A percentile compares a stretch with the other conserved stretches of the same genome.
Conservation (phyloP, 164 flowering plant genomes). For the Euptelea pleiosperma region DNA sequence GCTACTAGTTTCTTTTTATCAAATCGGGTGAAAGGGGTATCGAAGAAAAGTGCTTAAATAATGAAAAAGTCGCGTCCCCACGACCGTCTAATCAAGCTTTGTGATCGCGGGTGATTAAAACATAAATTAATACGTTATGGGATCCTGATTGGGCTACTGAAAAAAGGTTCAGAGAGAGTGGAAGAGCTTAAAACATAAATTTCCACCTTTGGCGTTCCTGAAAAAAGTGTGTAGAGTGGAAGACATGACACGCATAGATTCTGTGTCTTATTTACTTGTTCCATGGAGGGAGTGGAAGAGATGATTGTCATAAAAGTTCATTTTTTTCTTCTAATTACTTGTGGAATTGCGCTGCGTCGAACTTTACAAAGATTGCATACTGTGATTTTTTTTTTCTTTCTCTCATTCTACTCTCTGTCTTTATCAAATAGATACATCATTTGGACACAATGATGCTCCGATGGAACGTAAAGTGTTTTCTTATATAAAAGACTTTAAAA, state of each 20-base stretch:
- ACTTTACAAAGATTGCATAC: conserved; percentile 5
- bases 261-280: conserved; percentile 8
- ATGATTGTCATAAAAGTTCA: conserved; percentile 13
- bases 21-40: no score
- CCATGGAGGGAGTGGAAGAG: conserved; percentile 17
- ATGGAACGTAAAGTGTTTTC: conserved; percentile 17
- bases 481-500: conserved; percentile 12
- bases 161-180: conserved; percentile 14
- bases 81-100: conserved; percentile 27
- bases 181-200: no score
- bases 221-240: no score
- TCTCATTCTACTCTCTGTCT: conserved; percentile 14
- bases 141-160: neutral
- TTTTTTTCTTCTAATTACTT: neutral
- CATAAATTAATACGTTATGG: neutral
- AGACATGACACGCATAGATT: conserved; percentile 25
- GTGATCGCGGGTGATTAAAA: neutral
- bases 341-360: neutral
- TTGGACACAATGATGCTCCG: conserved; percentile 22
- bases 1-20: no score
- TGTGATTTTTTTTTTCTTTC: neutral
- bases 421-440: conserved; percentile 23
- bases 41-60: neutral
- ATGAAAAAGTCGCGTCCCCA: conserved; percentile 16
- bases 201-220: no score